phyloP scores from a whole-genome alignment of 1,139 yeast species.

The Diutina catenulata region DNA sequence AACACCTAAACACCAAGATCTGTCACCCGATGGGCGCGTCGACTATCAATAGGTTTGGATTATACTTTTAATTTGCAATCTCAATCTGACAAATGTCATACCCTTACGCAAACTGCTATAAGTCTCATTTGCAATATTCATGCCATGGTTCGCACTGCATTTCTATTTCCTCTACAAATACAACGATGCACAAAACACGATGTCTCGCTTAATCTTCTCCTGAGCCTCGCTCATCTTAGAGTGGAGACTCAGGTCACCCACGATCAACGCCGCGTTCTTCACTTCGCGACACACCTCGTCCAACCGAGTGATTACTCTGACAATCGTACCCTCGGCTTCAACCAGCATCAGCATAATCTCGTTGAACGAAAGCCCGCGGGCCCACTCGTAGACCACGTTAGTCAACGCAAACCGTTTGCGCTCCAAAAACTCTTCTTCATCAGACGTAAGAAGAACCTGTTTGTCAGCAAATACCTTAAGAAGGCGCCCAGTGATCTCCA shows the following conservation, averaged over 20 bases:
- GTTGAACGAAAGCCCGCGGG: constrained; percentile 83
- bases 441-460: constrained; percentile 68
- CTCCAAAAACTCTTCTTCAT: constrained; percentile 77
- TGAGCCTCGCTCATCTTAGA: constrained; percentile 88
- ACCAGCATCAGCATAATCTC: constrained; percentile 81
- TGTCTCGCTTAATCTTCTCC: constrained; percentile 89
- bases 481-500: constrained; percentile 56
- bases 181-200: constrained; percentile 92
- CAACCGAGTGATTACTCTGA: constrained; percentile 86
- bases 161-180: too few relatives aligned
- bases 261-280: constrained; percentile 84
- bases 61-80: too few relatives aligned
- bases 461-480: constrained; percentile 51
- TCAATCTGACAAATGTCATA: too few relatives aligned
- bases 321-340: constrained; percentile 96
- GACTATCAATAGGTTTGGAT: too few relatives aligned
- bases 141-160: too few relatives aligned
- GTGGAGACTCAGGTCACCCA: constrained; percentile 84
- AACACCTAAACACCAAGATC: too few relatives aligned
- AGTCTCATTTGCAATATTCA: too few relatives aligned
- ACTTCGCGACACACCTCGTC: constrained; percentile 96
- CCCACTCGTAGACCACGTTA: constrained; percentile 97
- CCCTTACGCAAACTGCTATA: too few relatives aligned
- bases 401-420: constrained; percentile 80
- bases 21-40: too few relatives aligned